Percentiles rank a stretch among this genome's conserved stretches.
Conservation (phyloP, 2,329 filamentous ascomycete genomes). For the Fusarium duplospermum region DNA sequence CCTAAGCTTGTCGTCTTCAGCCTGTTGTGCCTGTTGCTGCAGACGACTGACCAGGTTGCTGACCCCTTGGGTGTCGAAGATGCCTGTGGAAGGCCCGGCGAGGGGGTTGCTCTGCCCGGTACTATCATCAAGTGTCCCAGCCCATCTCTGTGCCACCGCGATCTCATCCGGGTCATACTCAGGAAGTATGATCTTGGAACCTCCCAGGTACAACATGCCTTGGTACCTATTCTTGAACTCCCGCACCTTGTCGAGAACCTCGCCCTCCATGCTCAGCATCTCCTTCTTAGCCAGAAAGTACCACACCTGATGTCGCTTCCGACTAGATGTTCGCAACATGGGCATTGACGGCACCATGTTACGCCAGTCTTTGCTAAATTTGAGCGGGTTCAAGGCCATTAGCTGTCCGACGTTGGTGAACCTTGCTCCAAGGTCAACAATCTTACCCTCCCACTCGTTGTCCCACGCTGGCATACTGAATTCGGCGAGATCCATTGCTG, state of each 20-base stretch:
- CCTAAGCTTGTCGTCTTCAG: not conserved
- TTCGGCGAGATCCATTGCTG: not conserved
- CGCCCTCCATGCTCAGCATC: slow-evolving; percentile 31
- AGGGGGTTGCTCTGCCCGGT: not conserved
- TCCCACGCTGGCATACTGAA: slow-evolving; percentile 2
- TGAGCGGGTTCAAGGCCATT: slow-evolving; percentile 6
- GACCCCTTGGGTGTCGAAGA: slow-evolving; percentile 23
- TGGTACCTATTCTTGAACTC: slow-evolving; percentile 28
- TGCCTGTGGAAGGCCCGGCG: slow-evolving; percentile 25
- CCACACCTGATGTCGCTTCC: slow-evolving; percentile 29
- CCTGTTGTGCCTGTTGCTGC: not conserved
- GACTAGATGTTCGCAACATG: slow-evolving; percentile 38
- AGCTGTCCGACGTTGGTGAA: slow-evolving; percentile 25
- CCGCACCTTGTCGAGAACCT: slow-evolving; percentile 10
- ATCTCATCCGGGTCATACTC: slow-evolving; percentile 16
- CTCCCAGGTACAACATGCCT: slow-evolving; percentile 14
- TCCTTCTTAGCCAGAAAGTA: slow-evolving; percentile 39
- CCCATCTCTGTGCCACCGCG: slow-evolving; percentile 32
- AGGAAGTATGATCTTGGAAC: slow-evolving; percentile 33
- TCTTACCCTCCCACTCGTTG: slow-evolving; percentile 28
- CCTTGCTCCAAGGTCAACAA: slow-evolving; percentile 15
- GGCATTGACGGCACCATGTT: slow-evolving; percentile 39
- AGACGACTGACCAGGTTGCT: slow-evolving; percentile 4
- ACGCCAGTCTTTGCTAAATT: slow-evolving; percentile 29
- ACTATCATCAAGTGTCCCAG: slow-evolving; percentile 31